Evolutionary conservation across 306 rosid species (phyloP), one percentile per base, ranked within the genome.

Genomic region (Fragaria ananassa): DNA sequence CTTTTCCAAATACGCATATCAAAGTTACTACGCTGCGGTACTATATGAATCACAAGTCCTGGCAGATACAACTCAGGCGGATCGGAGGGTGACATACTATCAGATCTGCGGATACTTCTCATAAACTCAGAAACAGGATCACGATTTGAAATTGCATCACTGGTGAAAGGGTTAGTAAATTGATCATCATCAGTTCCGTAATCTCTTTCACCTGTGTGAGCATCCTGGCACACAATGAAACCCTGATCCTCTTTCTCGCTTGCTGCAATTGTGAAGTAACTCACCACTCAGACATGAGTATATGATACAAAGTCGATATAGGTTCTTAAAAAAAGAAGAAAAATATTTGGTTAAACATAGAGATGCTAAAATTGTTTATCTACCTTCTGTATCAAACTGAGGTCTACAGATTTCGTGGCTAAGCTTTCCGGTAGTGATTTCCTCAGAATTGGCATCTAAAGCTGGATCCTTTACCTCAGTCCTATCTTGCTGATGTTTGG

Each of bases 31-130:
- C 83, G 82, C 73, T 82, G 89, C 1, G 80, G 86, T 58, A 93
- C 91, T 23, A 93, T 56, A 79, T 93, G 98, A 80, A 93, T 81
- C 60, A 91, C 71, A 45, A 87, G 82, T 58, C 98, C 98, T 17
- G 98, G 97, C 76, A 91, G 82, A 86, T 90, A 93, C 89, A 93
- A 75, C 74, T 93, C 97, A 6, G 84, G 92, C 29, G 91, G 89
- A 58, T 79, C 86, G 76, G 74, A 76, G n/a, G 83, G 74, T n/a
- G 88, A 74, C 50, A 39, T 71, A 56, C 81, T 88, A 79, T 86
- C 88, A 63, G 89, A 82, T 79, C 68, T 67, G 58, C 87, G 89
- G 74, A 86, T 91, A 14, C 88, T 84, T 51, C 83, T 89, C 79
- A 90, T 86, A 46, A 93, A 82, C 85, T 84, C 86, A 74, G 93